Evolutionary conservation across 2,329 filamentous ascomycete species (phyloP).

Genomic region (Epichloe sibirici): DNA sequence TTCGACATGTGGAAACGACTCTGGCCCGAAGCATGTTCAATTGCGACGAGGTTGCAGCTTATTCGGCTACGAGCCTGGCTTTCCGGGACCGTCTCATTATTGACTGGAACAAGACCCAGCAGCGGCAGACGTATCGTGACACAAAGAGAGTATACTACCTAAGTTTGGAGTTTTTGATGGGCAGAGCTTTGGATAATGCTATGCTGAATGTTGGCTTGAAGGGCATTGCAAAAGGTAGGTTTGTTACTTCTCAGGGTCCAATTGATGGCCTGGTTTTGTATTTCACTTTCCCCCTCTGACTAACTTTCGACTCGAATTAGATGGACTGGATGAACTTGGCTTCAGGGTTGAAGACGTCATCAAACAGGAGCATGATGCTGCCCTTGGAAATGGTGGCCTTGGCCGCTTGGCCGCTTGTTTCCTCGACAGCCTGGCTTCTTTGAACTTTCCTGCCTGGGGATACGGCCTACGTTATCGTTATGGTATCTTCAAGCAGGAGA

Average conservation of each 20-base stretch:
- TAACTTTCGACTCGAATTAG: slow-evolving; percentile 31
- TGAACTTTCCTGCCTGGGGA: slow-evolving; percentile 95
- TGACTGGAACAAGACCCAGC: slow-evolving; percentile 97
- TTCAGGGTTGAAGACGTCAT: slow-evolving; percentile 97
- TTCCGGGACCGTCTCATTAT: slow-evolving; percentile 88
- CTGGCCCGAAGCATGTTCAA: slow-evolving; percentile 95
- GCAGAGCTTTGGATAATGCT: slow-evolving; percentile 89
- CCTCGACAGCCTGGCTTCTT: slow-evolving; percentile 85
- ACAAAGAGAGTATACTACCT: slow-evolving; percentile 95
- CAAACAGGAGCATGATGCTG: slow-evolving; percentile 88
- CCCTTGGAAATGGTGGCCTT: slow-evolving; percentile 88
- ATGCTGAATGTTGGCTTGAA: slow-evolving; percentile 95
- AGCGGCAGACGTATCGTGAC: slow-evolving; percentile 82
- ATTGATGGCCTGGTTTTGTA: not conserved
- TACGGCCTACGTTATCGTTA: slow-evolving; percentile 94
- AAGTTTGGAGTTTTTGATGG: slow-evolving; percentile 96
- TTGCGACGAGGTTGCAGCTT: slow-evolving; percentile 89
- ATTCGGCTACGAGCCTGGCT: slow-evolving; percentile 79
- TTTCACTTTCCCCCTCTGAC: not conserved
- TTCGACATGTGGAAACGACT: slow-evolving; percentile 92
- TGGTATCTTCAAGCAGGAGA: slow-evolving; percentile 99
- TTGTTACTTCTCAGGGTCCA: not conserved
- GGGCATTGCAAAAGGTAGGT: slow-evolving; percentile 63
- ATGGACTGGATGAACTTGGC: slow-evolving; percentile 75
- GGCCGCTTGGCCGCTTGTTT: slow-evolving; percentile 93